phyloP scores from a whole-genome alignment of 108 stramenopile species.

The Nitzschia inconspicua region DNA sequence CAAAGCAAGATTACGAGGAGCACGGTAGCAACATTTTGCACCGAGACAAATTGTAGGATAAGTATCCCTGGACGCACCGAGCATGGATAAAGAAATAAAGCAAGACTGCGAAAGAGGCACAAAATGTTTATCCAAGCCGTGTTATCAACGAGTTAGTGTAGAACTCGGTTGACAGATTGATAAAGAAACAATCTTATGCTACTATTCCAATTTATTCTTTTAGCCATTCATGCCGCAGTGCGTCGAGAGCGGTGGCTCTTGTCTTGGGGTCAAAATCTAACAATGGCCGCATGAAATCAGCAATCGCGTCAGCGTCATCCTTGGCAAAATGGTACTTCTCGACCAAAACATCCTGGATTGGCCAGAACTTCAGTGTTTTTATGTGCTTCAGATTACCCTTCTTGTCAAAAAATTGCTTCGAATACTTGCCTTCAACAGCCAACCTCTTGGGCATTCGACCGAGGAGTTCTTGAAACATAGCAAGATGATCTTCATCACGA shows the following conservation, averaged over 20 bases:
- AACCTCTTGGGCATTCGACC: constrained; percentile 93
- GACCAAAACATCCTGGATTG: constrained; percentile 86
- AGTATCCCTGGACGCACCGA: too few species aligned
- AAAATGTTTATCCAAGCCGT: too few species aligned
- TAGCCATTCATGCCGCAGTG: constrained; percentile 84
- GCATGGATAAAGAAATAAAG: too few species aligned
- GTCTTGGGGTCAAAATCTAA: constrained; percentile 84
- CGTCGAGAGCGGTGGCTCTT: constrained; percentile 80
- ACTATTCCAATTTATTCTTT: constrained; percentile 31
- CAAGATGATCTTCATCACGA: constrained; percentile 98
- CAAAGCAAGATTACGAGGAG: constrained; percentile 92
- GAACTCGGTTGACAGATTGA: too few species aligned
- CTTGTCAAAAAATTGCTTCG: constrained; percentile 94
- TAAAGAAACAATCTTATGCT: too few species aligned
- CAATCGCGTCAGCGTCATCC: constrained; percentile 80
- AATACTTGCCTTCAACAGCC: constrained; percentile 85
- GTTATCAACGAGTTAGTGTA: too few species aligned
- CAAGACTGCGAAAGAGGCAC: too few species aligned
- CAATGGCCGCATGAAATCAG: constrained; percentile 82
- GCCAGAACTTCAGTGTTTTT: constrained; percentile 97
- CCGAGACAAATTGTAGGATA: constrained; percentile 58
- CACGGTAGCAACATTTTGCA: constrained; percentile 83
- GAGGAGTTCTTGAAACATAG: constrained; percentile 97
- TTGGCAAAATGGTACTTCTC: constrained; percentile 89
- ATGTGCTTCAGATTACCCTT: constrained; percentile 97